Percentiles rank a stretch among this genome's conserved stretches.
phyloP scores from a whole-genome alignment of 495 filamentous ascomycete genomes.

The Penicillium canariense region DNA sequence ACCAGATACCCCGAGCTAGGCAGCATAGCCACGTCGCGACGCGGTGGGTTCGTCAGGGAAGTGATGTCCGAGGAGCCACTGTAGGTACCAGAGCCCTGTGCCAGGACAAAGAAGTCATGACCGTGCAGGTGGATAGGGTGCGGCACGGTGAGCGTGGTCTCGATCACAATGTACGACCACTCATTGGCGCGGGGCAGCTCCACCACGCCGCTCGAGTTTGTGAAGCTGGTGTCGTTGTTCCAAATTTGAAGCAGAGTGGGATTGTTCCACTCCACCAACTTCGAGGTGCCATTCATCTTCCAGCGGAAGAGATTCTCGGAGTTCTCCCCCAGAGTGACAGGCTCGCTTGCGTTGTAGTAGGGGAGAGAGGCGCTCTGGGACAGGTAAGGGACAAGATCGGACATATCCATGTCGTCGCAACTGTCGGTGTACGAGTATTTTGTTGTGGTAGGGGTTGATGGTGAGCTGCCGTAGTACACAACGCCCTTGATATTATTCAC shows the following conservation, averaged over 20 bases:
- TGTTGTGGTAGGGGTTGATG: constrained; percentile 4
- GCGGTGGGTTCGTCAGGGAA: constrained; percentile 15
- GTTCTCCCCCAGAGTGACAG: constrained; percentile 14
- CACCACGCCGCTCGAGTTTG: constrained; percentile 14
- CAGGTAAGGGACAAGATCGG: constrained; percentile 13
- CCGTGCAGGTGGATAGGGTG: constrained; percentile 26
- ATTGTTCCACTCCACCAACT: constrained; percentile 24
- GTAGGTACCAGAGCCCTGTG: constrained; percentile 17
- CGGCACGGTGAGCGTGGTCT: constrained; percentile 15
- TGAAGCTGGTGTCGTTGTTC: constrained; percentile 16
- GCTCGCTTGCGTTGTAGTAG: constrained; percentile 10
- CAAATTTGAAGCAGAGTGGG: constrained; percentile 21
- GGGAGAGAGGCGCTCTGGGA: constrained; percentile 11
- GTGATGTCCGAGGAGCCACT: not conserved
- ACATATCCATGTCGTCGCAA: constrained; percentile 4
- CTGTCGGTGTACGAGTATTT: constrained; percentile 7
- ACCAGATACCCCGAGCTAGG: constrained; percentile 12
- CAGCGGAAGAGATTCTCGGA: constrained; percentile 21
- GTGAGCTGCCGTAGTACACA: constrained; percentile 49
- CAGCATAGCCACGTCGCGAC: constrained; percentile 19
- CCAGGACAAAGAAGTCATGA: constrained; percentile 23
- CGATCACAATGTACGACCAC: constrained; percentile 55
- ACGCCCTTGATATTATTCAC: constrained; percentile 55
- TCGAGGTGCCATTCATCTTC: constrained; percentile 23
- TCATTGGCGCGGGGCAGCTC: constrained; percentile 51